Percentiles rank a stretch among this genome's conserved stretches.
Conservation (phyloP, 345 rosid genomes). For the Salix dunnii region DNA sequence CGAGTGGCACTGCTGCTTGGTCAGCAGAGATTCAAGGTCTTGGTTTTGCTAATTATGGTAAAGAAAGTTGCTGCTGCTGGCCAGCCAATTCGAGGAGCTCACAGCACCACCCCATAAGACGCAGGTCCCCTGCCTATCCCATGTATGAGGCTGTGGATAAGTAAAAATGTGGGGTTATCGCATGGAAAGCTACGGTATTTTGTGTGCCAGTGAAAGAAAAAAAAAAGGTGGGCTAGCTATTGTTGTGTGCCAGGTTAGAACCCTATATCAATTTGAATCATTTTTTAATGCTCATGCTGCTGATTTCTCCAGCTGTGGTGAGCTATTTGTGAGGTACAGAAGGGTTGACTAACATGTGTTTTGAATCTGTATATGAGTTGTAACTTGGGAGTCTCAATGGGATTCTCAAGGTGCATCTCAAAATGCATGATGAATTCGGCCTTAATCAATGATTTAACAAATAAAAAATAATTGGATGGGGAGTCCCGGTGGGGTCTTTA, state of each 20-base stretch:
- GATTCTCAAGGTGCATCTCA: neutral
- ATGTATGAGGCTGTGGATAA: too few relatives aligned
- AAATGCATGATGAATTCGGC: neutral
- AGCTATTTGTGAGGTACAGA: slow-evolving; percentile 20
- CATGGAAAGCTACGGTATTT: neutral
- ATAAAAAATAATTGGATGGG: too few relatives aligned
- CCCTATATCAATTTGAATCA: slow-evolving; percentile 21
- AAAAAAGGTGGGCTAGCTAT: slow-evolving; percentile 15
- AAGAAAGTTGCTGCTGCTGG: neutral
- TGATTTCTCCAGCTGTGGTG: slow-evolving; percentile 53
- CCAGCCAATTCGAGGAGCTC: neutral
- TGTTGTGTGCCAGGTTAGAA: slow-evolving; percentile 41
- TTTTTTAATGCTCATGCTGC: slow-evolving; percentile 17
- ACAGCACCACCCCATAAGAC: neutral
- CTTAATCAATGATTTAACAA: neutral
- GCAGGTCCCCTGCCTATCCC: too few relatives aligned
- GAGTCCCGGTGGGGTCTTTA: too few relatives aligned
- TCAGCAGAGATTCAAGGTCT: neutral
- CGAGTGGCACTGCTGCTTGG: slow-evolving; percentile 42
- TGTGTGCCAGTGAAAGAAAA: slow-evolving; percentile 12
- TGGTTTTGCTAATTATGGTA: neutral
- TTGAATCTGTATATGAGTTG: slow-evolving; percentile 43
- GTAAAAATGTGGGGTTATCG: neutral
- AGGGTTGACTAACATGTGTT: slow-evolving; percentile 27
- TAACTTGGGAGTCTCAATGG: slow-evolving; percentile 22